Conservation (phyloP, 1,139 yeast genomes). For the Entelexis sorbosivorans region DNA sequence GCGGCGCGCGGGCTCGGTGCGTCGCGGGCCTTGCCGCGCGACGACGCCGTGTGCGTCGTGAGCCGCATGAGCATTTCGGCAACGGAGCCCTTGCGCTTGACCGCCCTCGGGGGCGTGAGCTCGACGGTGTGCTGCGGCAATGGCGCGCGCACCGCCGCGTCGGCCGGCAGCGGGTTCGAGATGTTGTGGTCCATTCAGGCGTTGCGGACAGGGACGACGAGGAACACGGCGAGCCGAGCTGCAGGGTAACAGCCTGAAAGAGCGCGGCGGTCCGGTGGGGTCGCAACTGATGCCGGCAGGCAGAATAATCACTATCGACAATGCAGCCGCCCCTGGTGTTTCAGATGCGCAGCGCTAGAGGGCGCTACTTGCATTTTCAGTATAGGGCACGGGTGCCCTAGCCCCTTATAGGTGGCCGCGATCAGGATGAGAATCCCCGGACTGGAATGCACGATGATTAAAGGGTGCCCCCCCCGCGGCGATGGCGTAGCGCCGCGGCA, state of each 20-base stretch:
- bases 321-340: not conserved
- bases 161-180: not conserved
- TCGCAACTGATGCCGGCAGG: not conserved
- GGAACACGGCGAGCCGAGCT: too few species aligned
- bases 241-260: too few species aligned
- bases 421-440: not conserved
- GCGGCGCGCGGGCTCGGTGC: not conserved
- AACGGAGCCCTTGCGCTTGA: slow-evolving; percentile 18
- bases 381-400: not conserved
- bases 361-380: not conserved
- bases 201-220: too few species aligned
- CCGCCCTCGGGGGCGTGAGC: not conserved
- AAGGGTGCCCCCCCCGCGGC: not conserved
- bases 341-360: not conserved
- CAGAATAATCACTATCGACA: not conserved
- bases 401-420: not conserved
- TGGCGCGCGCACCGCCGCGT: not conserved
- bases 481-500: not conserved
- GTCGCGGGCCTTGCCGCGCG: slow-evolving; percentile 10
- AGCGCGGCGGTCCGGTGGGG: not conserved
- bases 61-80: slow-evolving; percentile 20
- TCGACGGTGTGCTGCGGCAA: slow-evolving; percentile 1
- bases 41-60: slow-evolving; percentile 16
- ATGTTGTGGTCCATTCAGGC: not conserved
- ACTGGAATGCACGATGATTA: not conserved